phyloP scores from a whole-genome alignment of 1,284 basidiomycete species.

The Melanopsichium pennsylvanicum region DNA sequence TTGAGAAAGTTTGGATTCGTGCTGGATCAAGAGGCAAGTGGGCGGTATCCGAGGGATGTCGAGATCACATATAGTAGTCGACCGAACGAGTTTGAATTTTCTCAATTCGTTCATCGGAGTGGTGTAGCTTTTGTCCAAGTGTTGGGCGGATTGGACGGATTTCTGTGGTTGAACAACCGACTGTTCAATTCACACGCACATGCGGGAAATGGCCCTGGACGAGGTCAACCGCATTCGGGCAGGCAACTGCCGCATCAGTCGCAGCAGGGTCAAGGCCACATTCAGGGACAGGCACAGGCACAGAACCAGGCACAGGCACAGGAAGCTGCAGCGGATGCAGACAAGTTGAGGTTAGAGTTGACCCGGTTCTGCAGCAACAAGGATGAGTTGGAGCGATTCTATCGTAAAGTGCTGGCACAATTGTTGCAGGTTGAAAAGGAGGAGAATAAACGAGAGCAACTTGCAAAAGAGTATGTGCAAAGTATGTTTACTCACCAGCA shows the following conservation, averaged over 20 bases:
- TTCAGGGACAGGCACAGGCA: background rate
- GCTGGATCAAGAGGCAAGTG: constrained; percentile 62
- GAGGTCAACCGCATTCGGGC: too few relatives aligned
- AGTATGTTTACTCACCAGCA: constrained; percentile 7
- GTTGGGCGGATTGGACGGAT: constrained; percentile 56
- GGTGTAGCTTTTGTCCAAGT: constrained; percentile 65
- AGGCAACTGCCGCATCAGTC: too few relatives aligned
- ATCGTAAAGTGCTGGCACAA: constrained; percentile 37
- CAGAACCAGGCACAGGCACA: background rate
- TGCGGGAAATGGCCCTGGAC: background rate
- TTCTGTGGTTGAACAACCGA: constrained; percentile 64
- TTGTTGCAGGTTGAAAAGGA: constrained; percentile 36
- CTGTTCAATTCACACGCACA: constrained; percentile 52
- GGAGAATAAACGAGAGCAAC: constrained; percentile 10
- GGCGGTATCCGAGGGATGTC: constrained; percentile 48
- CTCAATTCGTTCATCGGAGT: constrained; percentile 61
- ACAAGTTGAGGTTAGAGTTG: constrained; percentile 48
- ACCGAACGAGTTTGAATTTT: constrained; percentile 61
- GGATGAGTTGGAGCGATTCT: constrained; percentile 52
- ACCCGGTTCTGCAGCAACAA: constrained; percentile 49
- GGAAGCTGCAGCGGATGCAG: constrained; percentile 32
- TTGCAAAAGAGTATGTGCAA: constrained; percentile 14
- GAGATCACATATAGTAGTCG: constrained; percentile 59
- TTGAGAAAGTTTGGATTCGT: constrained; percentile 61
- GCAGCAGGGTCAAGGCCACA: too few relatives aligned